phyloP scores from a whole-genome alignment of 345 rosid species.

The Orychophragmus violaceus region DNA sequence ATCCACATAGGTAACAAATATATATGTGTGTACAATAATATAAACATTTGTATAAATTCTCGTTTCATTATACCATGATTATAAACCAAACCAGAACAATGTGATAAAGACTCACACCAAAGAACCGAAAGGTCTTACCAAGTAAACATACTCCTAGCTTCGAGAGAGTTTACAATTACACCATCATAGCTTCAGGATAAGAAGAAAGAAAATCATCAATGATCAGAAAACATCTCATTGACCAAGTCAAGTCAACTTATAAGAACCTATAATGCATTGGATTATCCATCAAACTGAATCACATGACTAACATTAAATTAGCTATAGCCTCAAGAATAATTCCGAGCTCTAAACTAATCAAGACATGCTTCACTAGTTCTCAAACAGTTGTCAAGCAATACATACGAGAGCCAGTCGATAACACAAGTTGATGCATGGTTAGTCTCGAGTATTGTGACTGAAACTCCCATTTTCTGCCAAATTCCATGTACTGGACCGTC shows the following conservation, averaged over 20 bases:
- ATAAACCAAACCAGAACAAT: conserved; percentile 14
- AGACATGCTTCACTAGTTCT: not conserved
- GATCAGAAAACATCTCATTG: conserved; percentile 18
- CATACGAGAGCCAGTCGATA: conserved; percentile 93
- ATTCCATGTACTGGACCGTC: conserved; percentile 72
- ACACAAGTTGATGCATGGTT: conserved; percentile 31
- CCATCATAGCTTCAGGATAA: conserved; percentile 72
- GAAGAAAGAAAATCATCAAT: conserved; percentile 9
- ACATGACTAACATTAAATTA: not conserved
- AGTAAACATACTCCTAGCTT: conserved; percentile 52
- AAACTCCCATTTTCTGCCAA: conserved; percentile 62
- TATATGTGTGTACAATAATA: not conserved
- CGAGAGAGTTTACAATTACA: conserved; percentile 64
- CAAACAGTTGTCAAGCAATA: not conserved
- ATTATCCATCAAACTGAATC: not conserved
- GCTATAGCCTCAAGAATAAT: not conserved
- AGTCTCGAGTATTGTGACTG: conserved; percentile 45
- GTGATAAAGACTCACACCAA: not conserved
- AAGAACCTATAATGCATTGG: conserved; percentile 6
- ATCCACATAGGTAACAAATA: not conserved
- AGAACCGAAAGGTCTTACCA: conserved; percentile 41
- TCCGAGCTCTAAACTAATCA: conserved; percentile 9
- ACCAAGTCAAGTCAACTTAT: conserved; percentile 24
- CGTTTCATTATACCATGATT: not conserved
- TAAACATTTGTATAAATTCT: not conserved